phyloP scores from a whole-genome alignment of 331 rosid genomes.

The Phaseolus coccineus region DNA sequence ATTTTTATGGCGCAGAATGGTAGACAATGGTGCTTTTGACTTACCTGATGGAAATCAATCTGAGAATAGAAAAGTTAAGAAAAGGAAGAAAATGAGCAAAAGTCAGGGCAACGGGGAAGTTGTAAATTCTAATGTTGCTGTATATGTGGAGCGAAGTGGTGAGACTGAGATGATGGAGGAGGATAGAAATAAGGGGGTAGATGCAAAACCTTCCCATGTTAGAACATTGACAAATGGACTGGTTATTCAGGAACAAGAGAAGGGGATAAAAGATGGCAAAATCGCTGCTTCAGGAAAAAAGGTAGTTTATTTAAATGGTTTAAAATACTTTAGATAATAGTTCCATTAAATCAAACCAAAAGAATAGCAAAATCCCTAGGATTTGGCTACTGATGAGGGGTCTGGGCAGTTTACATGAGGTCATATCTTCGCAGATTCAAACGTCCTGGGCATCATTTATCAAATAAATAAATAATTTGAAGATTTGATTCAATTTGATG shows the following conservation, averaged over 20 bases:
- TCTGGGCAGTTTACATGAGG: not conserved
- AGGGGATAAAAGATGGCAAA: constrained; percentile 70
- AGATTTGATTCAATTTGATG: constrained; percentile 28
- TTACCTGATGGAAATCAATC: constrained; percentile 51
- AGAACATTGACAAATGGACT: constrained; percentile 64
- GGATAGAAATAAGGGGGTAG: constrained; percentile 42
- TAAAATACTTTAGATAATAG: constrained; percentile 15
- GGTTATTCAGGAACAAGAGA: constrained; percentile 64
- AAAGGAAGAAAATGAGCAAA: constrained; percentile 70
- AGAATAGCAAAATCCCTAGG: not conserved
- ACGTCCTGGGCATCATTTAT: not conserved
- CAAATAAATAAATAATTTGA: not conserved
- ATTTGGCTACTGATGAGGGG: not conserved
- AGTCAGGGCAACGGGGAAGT: constrained; percentile 50
- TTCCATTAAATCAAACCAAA: constrained; percentile 8
- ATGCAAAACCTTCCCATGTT: constrained; percentile 53
- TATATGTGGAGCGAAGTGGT: constrained; percentile 44
- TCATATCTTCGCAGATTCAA: not conserved
- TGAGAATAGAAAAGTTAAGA: constrained; percentile 55
- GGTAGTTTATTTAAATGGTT: constrained; percentile 51
- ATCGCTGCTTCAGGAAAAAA: constrained; percentile 71
- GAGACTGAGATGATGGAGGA: constrained; percentile 31
- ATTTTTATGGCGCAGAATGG: constrained; percentile 52
- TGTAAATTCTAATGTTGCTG: constrained; percentile 45
- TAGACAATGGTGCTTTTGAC: constrained; percentile 39